Percentiles rank a stretch among this genome's conserved stretches.
Evolutionary conservation across 495 filamentous ascomycete genomes (phyloP).

Genomic region (Hyaloscypha bicolor): DNA sequence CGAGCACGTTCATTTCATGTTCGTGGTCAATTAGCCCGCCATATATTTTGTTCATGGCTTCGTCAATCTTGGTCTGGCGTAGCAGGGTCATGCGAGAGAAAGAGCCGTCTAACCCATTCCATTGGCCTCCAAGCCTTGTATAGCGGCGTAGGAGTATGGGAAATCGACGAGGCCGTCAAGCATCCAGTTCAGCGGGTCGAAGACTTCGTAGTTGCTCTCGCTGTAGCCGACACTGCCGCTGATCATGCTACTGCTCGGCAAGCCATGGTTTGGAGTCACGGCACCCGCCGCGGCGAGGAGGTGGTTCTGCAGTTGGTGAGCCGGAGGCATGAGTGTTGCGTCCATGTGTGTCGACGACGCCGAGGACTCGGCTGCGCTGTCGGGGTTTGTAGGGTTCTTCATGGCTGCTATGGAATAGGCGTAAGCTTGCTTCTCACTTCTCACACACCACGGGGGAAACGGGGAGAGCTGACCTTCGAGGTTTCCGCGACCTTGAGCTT

Average conservation of each 20-base stretch:
- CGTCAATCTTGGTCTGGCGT: background rate
- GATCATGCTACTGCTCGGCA: constrained; percentile 27
- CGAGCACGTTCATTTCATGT: background rate
- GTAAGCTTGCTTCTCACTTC: constrained; percentile 11
- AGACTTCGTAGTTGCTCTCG: constrained; percentile 37
- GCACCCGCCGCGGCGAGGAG: constrained; percentile 25
- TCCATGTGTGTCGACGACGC: constrained; percentile 62
- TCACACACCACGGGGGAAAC: background rate
- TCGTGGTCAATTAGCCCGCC: background rate
- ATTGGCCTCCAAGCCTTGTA: constrained; percentile 33
- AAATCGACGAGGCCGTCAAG: constrained; percentile 83
- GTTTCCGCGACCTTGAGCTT: constrained; percentile 72
- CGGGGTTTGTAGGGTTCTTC: constrained; percentile 85
- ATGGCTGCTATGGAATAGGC: constrained; percentile 58
- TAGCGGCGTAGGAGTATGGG: constrained; percentile 59
- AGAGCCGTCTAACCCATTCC: constrained; percentile 16
- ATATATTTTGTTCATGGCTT: background rate
- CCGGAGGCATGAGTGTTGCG: constrained; percentile 49
- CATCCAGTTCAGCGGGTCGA: constrained; percentile 87
- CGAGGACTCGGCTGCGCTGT: constrained; percentile 73
- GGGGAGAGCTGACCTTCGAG: constrained; percentile 66
- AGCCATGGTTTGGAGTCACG: constrained; percentile 25
- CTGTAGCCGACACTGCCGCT: constrained; percentile 28
- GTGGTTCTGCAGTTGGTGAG: constrained; percentile 36
- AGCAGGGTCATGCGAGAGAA: background rate